These are phyloP conservation scores for Blastocystis sp. DNA, from an alignment of 352 stramenopile species.

Conservation along the genomic window DNA sequence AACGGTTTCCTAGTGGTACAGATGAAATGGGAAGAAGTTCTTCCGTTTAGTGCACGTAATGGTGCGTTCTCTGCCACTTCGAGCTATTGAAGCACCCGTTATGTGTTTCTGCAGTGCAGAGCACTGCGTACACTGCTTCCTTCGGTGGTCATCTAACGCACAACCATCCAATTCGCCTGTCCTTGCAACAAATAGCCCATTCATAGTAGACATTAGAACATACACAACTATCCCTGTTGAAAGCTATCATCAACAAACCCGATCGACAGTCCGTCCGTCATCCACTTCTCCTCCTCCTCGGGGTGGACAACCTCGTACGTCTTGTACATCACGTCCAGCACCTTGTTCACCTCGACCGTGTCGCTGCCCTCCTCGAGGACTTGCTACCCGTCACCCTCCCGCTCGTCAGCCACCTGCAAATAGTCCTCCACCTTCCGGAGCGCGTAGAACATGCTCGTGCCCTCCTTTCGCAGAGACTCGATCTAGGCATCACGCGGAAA, in stretches of 20 bases:
- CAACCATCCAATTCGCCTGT: too few species aligned
- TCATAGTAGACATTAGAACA: neutral
- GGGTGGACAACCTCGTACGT: constrained; percentile 33
- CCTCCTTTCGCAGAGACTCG: constrained; percentile 35
- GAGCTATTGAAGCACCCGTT: too few species aligned
- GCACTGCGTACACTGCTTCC: too few species aligned
- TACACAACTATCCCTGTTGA: neutral
- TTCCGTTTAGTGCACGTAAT: too few species aligned
- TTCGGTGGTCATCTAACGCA: too few species aligned
- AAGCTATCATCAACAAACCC: constrained; percentile 54
- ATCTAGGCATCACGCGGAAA: neutral
- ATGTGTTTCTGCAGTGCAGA: too few species aligned
- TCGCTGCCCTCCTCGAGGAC: neutral
- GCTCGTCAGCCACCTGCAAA: neutral
- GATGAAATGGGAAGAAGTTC: too few species aligned
- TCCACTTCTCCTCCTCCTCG: constrained; percentile 51
- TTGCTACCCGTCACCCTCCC: neutral
- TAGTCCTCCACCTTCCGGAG: constrained; percentile 41
- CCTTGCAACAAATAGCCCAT: neutral
- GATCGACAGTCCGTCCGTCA: constrained; percentile 55
- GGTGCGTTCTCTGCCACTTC: too few species aligned
- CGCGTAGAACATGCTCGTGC: constrained; percentile 55
- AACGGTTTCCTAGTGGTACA: too few species aligned
- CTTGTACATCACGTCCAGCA: constrained; percentile 51
- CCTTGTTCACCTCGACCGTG: constrained; percentile 6